These are phyloP conservation scores for Pneumocystis murina DNA, from an alignment of 1,139 yeast genomes.

Conservation along the genomic window DNA sequence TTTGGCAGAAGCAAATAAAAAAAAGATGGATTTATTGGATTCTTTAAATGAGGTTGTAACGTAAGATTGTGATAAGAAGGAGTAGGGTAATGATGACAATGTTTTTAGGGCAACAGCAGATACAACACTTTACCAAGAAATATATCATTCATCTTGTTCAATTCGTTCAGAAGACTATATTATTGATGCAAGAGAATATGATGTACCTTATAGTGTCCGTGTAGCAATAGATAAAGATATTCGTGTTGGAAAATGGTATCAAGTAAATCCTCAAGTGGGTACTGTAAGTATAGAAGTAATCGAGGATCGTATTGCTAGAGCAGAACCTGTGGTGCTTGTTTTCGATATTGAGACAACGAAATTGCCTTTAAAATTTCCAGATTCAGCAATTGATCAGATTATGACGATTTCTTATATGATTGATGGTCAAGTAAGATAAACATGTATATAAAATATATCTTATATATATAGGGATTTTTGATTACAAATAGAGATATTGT, in stretches of 20 bases:
- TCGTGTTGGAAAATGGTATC: conserved; percentile 93
- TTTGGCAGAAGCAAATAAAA: conserved; percentile 51
- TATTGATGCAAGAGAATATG: conserved; percentile 79
- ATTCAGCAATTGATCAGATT: conserved; percentile 76
- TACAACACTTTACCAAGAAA: neutral
- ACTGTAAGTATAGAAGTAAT: conserved; percentile 45
- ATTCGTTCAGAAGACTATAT: conserved; percentile 51
- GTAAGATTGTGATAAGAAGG: neutral
- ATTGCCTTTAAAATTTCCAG: conserved; percentile 92
- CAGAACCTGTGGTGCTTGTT: conserved; percentile 93
- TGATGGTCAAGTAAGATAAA: conserved; percentile 49
- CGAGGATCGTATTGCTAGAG: conserved; percentile 71
- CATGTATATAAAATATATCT: neutral
- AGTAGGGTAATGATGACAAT: neutral
- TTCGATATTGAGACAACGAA: conserved; percentile 97
- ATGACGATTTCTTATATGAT: conserved; percentile 99
- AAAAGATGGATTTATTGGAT: conserved; percentile 51
- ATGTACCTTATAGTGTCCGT: conserved; percentile 91
- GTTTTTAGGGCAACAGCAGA: conserved; percentile 16
- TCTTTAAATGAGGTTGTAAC: conserved; percentile 41
- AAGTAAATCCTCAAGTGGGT: conserved; percentile 51
- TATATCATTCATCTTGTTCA: conserved; percentile 5
- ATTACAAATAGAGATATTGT: conserved; percentile 92
- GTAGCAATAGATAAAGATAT: conserved; percentile 77
- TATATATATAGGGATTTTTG: conserved; percentile 42